Percentiles rank a stretch among this genome's conserved stretches.
phyloP scores from a whole-genome alignment of 78 protist genomes.

The Speleostelium caveatum region DNA sequence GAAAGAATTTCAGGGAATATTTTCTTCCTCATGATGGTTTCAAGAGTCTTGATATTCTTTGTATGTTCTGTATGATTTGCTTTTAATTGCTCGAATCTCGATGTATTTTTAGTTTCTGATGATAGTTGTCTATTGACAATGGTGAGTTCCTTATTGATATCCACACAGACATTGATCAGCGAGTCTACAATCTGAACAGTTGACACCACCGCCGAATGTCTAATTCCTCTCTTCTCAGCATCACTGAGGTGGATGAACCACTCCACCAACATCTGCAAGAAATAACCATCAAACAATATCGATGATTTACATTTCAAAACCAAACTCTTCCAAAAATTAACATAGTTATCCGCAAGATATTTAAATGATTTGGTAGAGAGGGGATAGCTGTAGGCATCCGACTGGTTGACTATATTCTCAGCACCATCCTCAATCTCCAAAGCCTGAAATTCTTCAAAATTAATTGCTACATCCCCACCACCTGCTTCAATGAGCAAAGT shows the following conservation, averaged over 20 bases:
- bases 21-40: not conserved
- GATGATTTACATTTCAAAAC: constrained; percentile 27
- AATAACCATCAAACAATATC: constrained; percentile 30
- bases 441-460: constrained; percentile 2
- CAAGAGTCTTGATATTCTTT: not conserved
- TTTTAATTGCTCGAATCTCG: constrained; percentile 9
- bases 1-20: not conserved
- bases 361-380: constrained; percentile 7
- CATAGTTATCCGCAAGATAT: not conserved
- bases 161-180: not conserved
- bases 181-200: not conserved
- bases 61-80: not conserved
- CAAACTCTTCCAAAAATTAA: not conserved
- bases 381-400: constrained; percentile 21
- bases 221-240: constrained; percentile 6
- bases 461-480: constrained; percentile 28
- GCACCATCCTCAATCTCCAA: constrained; percentile 5
- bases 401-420: not conserved
- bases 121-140: not conserved
- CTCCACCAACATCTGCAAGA: constrained; percentile 13
- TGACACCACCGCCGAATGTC: not conserved
- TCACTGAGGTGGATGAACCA: constrained; percentile 5
- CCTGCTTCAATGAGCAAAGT: constrained; percentile 21
- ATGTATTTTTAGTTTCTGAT: constrained; percentile 23
- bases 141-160: constrained; percentile 11